Conservation (phyloP, 2,329 filamentous ascomycete species). For the Cordyceps cicadae region DNA sequence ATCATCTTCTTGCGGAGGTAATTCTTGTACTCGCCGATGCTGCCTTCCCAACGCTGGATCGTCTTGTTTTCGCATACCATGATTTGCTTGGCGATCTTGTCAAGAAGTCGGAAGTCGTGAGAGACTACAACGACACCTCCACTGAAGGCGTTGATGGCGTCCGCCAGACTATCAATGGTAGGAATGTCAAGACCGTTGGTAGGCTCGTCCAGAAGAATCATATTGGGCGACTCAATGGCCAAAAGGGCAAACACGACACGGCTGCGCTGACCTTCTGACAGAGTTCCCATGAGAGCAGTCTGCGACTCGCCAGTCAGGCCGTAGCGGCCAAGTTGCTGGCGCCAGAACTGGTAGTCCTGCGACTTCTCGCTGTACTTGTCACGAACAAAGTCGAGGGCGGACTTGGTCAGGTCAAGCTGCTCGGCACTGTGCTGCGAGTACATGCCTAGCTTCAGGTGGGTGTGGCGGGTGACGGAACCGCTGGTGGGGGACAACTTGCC, state of each 20-base stretch:
- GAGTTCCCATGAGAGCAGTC: slow-evolving; percentile 93
- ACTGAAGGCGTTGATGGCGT: slow-evolving; percentile 92
- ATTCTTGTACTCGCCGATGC: slow-evolving; percentile 94
- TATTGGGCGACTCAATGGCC: slow-evolving; percentile 93
- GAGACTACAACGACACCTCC: slow-evolving; percentile 97
- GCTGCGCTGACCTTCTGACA: slow-evolving; percentile 96
- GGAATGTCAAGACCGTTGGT: slow-evolving; percentile 99
- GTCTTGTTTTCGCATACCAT: slow-evolving; percentile 98
- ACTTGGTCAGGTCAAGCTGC: slow-evolving; percentile 97
- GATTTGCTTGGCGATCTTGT: slow-evolving; percentile 99
- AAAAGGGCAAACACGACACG: slow-evolving; percentile 96
- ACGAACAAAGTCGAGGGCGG: slow-evolving; percentile 90
- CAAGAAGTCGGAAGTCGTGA: slow-evolving; percentile 97
- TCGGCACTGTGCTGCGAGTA: slow-evolving; percentile 99
- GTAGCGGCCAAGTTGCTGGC: slow-evolving; percentile 92
- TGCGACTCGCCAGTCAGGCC: slow-evolving; percentile 88
- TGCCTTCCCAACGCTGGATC: slow-evolving; percentile 79
- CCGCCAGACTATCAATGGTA: slow-evolving; percentile 93
- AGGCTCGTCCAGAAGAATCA: slow-evolving; percentile 95
- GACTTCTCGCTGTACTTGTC: slow-evolving; percentile 85
- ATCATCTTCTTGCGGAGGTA: slow-evolving; percentile 99
- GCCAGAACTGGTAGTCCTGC: slow-evolving; percentile 99
- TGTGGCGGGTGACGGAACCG: slow-evolving; percentile 82
- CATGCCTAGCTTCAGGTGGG: slow-evolving; percentile 94
- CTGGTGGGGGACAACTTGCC: slow-evolving; percentile 80